These are phyloP conservation scores for Penicillium flavigenum DNA, from an alignment of 495 filamentous ascomycete species.

Conservation along the genomic window DNA sequence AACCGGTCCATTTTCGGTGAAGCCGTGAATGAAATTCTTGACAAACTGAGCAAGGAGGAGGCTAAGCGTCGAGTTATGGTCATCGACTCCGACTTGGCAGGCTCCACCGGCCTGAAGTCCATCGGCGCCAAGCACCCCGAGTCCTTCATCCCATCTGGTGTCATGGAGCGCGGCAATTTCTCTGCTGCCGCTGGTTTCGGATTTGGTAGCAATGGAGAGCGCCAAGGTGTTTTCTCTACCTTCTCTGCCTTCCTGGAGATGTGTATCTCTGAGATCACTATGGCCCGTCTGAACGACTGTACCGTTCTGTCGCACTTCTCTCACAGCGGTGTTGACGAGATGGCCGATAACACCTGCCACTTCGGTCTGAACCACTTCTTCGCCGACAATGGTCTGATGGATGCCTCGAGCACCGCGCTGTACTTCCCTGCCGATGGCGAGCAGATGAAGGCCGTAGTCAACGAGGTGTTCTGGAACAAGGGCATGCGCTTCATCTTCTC, in stretches of 20 bases:
- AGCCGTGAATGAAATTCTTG: slow-evolving; percentile 39
- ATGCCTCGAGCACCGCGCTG: slow-evolving; percentile 30
- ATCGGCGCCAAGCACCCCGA: slow-evolving; percentile 38
- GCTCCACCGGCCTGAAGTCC: slow-evolving; percentile 42
- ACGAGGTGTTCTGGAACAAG: slow-evolving; percentile 38
- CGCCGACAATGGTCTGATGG: slow-evolving; percentile 42
- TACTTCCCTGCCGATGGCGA: slow-evolving; percentile 46
- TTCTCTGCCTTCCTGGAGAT: slow-evolving; percentile 46
- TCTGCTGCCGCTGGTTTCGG: slow-evolving; percentile 43
- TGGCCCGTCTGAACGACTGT: slow-evolving; percentile 43
- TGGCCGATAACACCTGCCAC: slow-evolving; percentile 46
- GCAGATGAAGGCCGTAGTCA: slow-evolving; percentile 46
- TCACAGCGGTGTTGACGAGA: slow-evolving; percentile 44
- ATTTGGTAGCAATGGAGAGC: slow-evolving; percentile 39
- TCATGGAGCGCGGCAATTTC: slow-evolving; percentile 46
- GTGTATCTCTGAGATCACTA: slow-evolving; percentile 44
- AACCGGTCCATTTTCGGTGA: slow-evolving; percentile 43
- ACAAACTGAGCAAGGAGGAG: slow-evolving; percentile 39
- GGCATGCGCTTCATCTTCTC: slow-evolving; percentile 44
- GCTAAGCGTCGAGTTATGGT: slow-evolving; percentile 43
- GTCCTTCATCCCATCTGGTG: slow-evolving; percentile 37
- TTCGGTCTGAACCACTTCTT: slow-evolving; percentile 47
- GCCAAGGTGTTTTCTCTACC: slow-evolving; percentile 44
- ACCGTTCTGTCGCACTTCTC: slow-evolving; percentile 43
- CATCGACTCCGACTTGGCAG: slow-evolving; percentile 43